Base-by-base conservation (phyloP, 2,329 filamentous ascomycete species). In the Periconia macrospinosa region DNA sequence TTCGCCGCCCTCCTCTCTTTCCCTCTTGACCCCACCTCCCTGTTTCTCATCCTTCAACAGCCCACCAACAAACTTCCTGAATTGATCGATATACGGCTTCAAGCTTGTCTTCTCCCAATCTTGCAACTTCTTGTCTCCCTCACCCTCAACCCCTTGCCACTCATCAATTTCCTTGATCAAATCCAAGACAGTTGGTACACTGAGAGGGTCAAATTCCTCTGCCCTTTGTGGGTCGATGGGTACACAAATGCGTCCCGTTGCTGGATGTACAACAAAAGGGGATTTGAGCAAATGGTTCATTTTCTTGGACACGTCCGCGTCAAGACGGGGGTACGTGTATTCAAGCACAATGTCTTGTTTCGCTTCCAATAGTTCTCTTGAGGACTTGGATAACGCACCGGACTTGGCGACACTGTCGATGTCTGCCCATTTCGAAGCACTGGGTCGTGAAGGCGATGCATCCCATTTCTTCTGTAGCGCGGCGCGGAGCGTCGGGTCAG, bases 21-120 rank as follows among this genome's bases (percentile, higher is more conserved):
- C 86, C 63, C 78, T 69, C 67, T 81, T 81, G 11, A 71, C 57
- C 40, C 59, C 70, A 7, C 58, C 58, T 55, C 48, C 43, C 59
- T 54, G 44, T 27, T 74, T 75, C 65, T 90, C 87, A 54, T 96
- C 93, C 72, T 88, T 92, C 73, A 97, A 81, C 51, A 99, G 73
- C 0, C 79, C 82, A 10, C 85, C 82, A 8, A 97, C 91, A 75
- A 97, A 96, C 0, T 81, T 83, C 62, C 89, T 84, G 75, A 99
- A 97, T 62, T 88, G 87, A 53, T 97, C 92, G 35, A 97, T 86
- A 71, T 96, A 97, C 9, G 92, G 91, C 78, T 89, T 96, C 68
- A 99, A 75, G 60, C 91, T 91, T 20, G 94, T 99, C 84, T 97
- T 99, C 76, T 99, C 93, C 87, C 93, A 97, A 70, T 99, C 94